These are phyloP conservation scores for Ophiostoma tasmaniense DNA, from an alignment of 2,329 filamentous ascomycete species.

Conservation along the genomic window DNA sequence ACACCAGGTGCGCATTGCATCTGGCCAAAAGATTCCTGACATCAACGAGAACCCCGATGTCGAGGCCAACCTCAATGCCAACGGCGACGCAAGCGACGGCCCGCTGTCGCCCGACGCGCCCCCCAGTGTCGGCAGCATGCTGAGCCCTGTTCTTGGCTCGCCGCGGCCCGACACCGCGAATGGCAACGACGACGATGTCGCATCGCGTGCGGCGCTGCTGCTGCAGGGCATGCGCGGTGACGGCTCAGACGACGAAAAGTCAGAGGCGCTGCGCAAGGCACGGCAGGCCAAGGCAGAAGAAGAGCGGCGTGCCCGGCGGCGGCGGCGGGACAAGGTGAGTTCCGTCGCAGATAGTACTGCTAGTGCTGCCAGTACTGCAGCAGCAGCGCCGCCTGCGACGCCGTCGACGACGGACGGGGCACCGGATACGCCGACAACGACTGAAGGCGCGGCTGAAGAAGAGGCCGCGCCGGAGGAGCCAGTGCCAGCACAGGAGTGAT, in stretches of 20 bases:
- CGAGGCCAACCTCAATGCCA: constrained; percentile 36
- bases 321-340: constrained; percentile 54
- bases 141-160: constrained; percentile 43
- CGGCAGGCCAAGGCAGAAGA: constrained; percentile 68
- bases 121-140: constrained; percentile 39
- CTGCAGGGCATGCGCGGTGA: constrained; percentile 71
- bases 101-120: constrained; percentile 29
- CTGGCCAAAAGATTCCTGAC: constrained; percentile 81
- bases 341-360: constrained; percentile 28
- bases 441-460: not conserved
- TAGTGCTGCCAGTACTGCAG: constrained; percentile 28
- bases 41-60: constrained; percentile 52
- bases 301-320: constrained; percentile 59
- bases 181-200: constrained; percentile 60
- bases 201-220: constrained; percentile 72
- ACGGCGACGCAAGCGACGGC: constrained; percentile 23
- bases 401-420: not conserved
- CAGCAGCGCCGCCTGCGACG: not conserved
- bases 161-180: constrained; percentile 36
- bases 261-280: constrained; percentile 52
- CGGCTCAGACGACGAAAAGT: constrained; percentile 46
- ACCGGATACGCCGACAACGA: not conserved
- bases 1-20: constrained; percentile 82
- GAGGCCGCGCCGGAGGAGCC: not conserved
- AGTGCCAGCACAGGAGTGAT: not conserved